Evolutionary conservation across 2,329 filamentous ascomycete species (phyloP).

Genomic region (Cordyceps farinosa): DNA sequence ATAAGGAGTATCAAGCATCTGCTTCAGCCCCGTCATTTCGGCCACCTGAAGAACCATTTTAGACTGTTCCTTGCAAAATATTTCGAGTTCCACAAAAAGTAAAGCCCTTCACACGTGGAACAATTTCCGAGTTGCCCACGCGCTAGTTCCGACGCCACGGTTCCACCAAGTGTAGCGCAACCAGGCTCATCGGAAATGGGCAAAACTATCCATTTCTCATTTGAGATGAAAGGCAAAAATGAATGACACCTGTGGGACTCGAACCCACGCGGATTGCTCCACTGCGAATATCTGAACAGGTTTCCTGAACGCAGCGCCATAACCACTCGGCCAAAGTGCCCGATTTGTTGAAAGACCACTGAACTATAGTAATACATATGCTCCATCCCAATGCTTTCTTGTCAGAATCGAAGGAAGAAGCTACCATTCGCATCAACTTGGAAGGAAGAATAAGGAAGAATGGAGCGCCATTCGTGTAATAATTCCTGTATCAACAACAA

Average conservation of each 20-base stretch:
- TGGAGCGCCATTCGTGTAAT: not conserved
- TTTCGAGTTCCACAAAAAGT: not conserved
- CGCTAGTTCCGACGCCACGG: not conserved
- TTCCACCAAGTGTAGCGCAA: not conserved
- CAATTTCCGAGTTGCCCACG: not conserved
- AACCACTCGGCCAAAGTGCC: conserved; percentile 29
- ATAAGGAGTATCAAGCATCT: not conserved
- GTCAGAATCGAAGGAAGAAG: no score
- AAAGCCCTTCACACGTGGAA: not conserved
- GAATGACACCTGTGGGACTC: conserved; percentile 31
- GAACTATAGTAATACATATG: not conserved
- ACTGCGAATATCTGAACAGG: conserved; percentile 22
- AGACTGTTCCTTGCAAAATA: no score
- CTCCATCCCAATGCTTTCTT: not conserved
- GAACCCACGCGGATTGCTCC: conserved; percentile 31
- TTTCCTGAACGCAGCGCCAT: conserved; percentile 25
- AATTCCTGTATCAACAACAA: not conserved
- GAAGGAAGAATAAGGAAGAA: not conserved
- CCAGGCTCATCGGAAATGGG: not conserved
- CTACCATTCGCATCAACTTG: not conserved
- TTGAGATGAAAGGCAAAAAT: conserved; percentile 1
- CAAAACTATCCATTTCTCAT: not conserved
- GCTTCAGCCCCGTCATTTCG: not conserved
- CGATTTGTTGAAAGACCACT: not conserved
- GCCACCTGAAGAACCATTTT: not conserved